Percentiles rank a stretch among this genome's conserved stretches.
Conservation (phyloP, 2,329 filamentous ascomycete genomes). For the Aspergillus intermedius region DNA sequence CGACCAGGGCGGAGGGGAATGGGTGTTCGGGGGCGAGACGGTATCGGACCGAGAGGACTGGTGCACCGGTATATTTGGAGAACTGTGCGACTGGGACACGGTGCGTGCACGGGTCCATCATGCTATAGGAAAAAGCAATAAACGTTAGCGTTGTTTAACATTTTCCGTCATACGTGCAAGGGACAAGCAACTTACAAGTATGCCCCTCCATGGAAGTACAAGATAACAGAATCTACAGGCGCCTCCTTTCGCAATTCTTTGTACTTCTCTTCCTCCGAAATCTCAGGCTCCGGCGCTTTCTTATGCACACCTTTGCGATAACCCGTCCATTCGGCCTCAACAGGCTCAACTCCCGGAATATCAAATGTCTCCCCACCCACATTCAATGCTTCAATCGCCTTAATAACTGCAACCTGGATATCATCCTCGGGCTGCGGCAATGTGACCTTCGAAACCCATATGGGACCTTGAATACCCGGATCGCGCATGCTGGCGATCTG, state of each 20-base stretch:
- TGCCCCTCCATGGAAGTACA: slow-evolving; percentile 44
- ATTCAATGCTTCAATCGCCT: slow-evolving; percentile 35
- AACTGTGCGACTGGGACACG: slow-evolving; percentile 32
- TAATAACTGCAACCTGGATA: slow-evolving; percentile 31
- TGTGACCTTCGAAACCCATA: slow-evolving; percentile 72
- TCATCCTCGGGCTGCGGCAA: slow-evolving; percentile 52
- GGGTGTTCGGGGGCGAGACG: slow-evolving; percentile 43
- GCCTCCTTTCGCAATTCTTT: slow-evolving; percentile 33
- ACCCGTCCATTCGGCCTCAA: slow-evolving; percentile 43
- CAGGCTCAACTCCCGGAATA: slow-evolving; percentile 27
- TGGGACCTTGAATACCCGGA: slow-evolving; percentile 64
- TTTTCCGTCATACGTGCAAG: not conserved
- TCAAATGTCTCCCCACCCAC: slow-evolving; percentile 33
- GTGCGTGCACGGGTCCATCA: slow-evolving; percentile 41
- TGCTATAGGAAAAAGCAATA: slow-evolving; percentile 14
- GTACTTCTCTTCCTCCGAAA: slow-evolving; percentile 41
- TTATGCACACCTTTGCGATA: slow-evolving; percentile 34
- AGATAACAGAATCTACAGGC: slow-evolving; percentile 34
- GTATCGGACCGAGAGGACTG: slow-evolving; percentile 40
- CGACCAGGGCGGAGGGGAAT: slow-evolving; percentile 42
- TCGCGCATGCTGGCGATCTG: slow-evolving; percentile 61
- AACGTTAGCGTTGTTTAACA: not conserved
- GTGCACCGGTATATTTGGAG: slow-evolving; percentile 34
- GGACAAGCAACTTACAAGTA: slow-evolving; percentile 34
- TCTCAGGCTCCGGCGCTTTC: slow-evolving; percentile 31